Conservation (phyloP, 2,329 filamentous ascomycete genomes). For the Xylaria sp. region DNA sequence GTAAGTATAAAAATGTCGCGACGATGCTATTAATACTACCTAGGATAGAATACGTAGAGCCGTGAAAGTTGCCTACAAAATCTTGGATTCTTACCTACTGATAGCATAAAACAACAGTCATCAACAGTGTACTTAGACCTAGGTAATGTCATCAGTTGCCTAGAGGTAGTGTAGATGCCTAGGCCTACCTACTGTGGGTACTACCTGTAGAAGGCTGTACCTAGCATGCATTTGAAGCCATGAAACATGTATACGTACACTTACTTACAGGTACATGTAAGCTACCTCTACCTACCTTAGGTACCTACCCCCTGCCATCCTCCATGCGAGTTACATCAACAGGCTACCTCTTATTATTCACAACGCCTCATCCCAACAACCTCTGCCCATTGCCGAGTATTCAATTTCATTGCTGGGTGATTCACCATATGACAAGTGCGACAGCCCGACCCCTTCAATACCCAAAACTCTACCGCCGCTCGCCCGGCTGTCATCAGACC, state of each 20-base stretch:
- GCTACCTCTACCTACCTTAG: slow-evolving; percentile 1
- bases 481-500: neutral
- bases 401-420: slow-evolving; percentile 10
- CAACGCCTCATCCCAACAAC: slow-evolving; percentile 23
- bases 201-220: too few relatives aligned
- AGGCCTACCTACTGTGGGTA: too few relatives aligned
- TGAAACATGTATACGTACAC: neutral
- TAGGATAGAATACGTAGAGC: too few relatives aligned
- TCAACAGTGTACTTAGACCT: too few relatives aligned
- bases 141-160: too few relatives aligned
- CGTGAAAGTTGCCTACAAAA: too few relatives aligned
- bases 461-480: neutral
- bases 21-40: too few relatives aligned
- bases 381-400: neutral
- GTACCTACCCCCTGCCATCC: neutral
- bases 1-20: too few relatives aligned
- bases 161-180: too few relatives aligned
- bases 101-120: too few relatives aligned
- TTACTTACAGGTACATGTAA: neutral
- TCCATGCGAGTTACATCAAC: slow-evolving; percentile 24
- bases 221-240: too few relatives aligned
- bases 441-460: neutral
- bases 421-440: neutral
- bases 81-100: too few relatives aligned
- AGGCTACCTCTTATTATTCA: slow-evolving; percentile 25